Evolutionary conservation across 176 grass and related monocot species (phyloP).

Genomic region (Carex cristatella): DNA sequence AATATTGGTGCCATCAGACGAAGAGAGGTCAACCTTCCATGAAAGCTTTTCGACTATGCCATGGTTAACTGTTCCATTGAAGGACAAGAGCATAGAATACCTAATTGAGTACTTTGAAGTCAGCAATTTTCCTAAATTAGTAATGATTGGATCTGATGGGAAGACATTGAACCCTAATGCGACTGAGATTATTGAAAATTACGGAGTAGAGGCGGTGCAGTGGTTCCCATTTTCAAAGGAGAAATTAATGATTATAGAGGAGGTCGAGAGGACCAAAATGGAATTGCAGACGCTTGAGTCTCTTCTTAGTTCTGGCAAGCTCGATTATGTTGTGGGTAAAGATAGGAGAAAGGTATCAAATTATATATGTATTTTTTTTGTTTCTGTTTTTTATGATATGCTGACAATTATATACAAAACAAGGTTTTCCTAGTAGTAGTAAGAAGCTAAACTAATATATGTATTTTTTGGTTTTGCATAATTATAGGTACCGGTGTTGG

Average conservation of each 20-base stretch:
- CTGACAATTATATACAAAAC: background rate
- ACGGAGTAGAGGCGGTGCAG: slow-evolving; percentile 65
- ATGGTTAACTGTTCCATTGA: slow-evolving; percentile 76
- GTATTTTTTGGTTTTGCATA: background rate
- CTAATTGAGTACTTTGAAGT: slow-evolving; percentile 77
- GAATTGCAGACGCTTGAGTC: slow-evolving; percentile 66
- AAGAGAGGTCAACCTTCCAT: slow-evolving; percentile 32
- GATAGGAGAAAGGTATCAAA: slow-evolving; percentile 43
- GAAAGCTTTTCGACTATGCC: slow-evolving; percentile 48
- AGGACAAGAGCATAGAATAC: slow-evolving; percentile 47
- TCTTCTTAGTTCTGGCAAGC: slow-evolving; percentile 49
- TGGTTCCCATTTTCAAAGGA: slow-evolving; percentile 64
- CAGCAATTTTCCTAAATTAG: slow-evolving; percentile 42
- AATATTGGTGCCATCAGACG: slow-evolving; percentile 51
- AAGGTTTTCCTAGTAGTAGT: background rate
- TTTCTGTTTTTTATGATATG: background rate
- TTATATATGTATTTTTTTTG: background rate
- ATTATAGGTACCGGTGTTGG: slow-evolving; percentile 53
- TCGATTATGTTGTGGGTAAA: slow-evolving; percentile 61
- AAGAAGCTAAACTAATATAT: background rate
- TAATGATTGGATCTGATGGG: slow-evolving; percentile 76
- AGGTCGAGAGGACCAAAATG: slow-evolving; percentile 51
- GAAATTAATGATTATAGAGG: slow-evolving; percentile 57
- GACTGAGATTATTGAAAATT: slow-evolving; percentile 56
- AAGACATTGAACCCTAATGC: slow-evolving; percentile 59